Conservation (phyloP, 2,329 filamentous ascomycete genomes). For the Karstenula rhodostoma region DNA sequence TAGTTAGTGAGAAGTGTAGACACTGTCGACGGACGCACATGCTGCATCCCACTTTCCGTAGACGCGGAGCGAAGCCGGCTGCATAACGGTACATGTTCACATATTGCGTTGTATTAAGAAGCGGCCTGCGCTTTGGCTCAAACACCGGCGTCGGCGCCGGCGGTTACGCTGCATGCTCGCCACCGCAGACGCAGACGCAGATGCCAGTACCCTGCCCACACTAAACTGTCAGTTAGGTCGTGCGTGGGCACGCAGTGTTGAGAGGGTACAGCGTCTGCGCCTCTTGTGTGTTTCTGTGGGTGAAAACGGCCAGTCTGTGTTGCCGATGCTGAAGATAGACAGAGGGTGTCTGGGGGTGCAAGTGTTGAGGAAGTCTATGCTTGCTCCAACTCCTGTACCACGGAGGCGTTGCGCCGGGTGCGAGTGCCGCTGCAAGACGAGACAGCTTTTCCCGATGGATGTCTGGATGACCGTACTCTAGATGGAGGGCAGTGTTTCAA, state of each 20-base stretch:
- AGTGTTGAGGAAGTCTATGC: too few species aligned
- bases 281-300: too few species aligned
- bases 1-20: neutral
- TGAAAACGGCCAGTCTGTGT: too few species aligned
- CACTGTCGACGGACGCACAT: neutral
- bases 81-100: constrained; percentile 4
- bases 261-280: neutral
- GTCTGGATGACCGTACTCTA: too few species aligned
- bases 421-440: too few species aligned
- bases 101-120: constrained; percentile 3
- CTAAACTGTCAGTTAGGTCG: neutral
- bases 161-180: constrained; percentile 9
- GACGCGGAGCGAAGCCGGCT: constrained; percentile 1
- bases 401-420: too few species aligned
- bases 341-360: too few species aligned
- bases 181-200: neutral
- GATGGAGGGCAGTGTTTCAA: too few species aligned
- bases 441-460: too few species aligned
- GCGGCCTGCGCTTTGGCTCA: neutral
- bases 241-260: neutral
- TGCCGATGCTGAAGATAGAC: too few species aligned
- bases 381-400: too few species aligned
- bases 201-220: neutral
- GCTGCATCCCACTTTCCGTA: neutral
- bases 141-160: neutral